These are phyloP conservation scores for Yamagishiella unicocca DNA, from an alignment of 139 green algal species.

Conservation along the genomic window DNA sequence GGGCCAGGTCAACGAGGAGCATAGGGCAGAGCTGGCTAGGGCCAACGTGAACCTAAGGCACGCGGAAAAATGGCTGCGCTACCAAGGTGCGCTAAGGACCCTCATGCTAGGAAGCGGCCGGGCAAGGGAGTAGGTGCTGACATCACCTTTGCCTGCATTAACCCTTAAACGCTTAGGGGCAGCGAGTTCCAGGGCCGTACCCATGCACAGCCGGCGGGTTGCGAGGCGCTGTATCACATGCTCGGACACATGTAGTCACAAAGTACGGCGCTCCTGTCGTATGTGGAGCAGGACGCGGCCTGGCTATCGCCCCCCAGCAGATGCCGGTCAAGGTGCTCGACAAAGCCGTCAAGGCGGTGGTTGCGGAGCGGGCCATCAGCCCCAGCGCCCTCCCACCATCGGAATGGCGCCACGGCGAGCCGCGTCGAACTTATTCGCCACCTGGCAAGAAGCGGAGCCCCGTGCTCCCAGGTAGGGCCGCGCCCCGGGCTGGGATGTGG, in stretches of 20 bases:
- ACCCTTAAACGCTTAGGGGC: too few relatives aligned
- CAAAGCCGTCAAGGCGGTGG: not conserved
- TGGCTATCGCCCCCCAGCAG: conserved; percentile 10
- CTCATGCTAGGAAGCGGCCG: not conserved
- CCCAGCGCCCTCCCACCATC: not conserved
- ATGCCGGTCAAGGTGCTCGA: conserved; percentile 1
- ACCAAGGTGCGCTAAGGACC: not conserved
- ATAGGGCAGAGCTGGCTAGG: not conserved
- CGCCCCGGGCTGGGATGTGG: not conserved
- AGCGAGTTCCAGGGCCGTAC: too few relatives aligned
- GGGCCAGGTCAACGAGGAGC: not conserved
- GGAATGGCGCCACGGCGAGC: conserved; percentile 23
- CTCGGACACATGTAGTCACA: too few relatives aligned
- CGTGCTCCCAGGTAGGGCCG: not conserved
- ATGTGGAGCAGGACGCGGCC: not conserved
- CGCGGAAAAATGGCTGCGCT: conserved; percentile 5
- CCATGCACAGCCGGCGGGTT: too few relatives aligned
- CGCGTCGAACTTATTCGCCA: conserved; percentile 36
- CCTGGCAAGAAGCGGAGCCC: conserved; percentile 49
- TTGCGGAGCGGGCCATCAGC: not conserved
- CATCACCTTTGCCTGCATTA: too few relatives aligned
- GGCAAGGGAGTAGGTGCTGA: too few relatives aligned
- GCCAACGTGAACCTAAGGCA: conserved; percentile 16
- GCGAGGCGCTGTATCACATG: too few relatives aligned
- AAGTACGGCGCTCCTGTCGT: too few relatives aligned